phyloP scores from a whole-genome alignment of 345 rosid genomes.

The Hevea brasiliensis region DNA sequence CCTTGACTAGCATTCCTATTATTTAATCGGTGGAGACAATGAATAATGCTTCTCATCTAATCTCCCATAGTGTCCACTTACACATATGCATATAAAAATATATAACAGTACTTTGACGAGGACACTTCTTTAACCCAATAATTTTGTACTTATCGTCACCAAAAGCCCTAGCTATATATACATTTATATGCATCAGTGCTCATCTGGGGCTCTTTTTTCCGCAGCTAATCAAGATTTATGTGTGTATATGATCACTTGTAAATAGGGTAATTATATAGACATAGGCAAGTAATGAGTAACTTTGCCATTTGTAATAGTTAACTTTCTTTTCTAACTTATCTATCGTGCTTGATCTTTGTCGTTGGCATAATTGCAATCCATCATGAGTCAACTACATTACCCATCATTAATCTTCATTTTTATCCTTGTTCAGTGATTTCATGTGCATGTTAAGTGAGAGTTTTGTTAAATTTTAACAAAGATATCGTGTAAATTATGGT shows the following conservation, averaged over 20 bases:
- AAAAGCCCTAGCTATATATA: neutral
- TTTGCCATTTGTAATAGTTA: neutral
- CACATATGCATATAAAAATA: neutral
- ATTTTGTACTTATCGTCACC: neutral
- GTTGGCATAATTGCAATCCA: neutral
- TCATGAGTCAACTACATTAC: neutral
- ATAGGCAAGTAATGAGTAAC: neutral
- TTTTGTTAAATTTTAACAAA: too few species aligned
- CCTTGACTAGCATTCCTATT: conserved; percentile 27
- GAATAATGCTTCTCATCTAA: conserved; percentile 17
- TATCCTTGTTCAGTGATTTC: neutral
- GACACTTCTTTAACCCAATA: neutral
- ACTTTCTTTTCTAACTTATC: neutral
- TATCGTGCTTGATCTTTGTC: too few species aligned
- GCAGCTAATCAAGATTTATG: neutral
- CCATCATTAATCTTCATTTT: neutral
- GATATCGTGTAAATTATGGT: too few species aligned
- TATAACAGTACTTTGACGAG: neutral
- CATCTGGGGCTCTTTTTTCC: neutral
- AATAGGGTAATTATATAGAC: neutral
- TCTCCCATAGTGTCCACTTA: conserved; percentile 6
- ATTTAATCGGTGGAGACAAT: conserved; percentile 27
- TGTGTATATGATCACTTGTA: too few species aligned
- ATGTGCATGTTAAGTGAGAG: neutral
- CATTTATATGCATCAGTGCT: too few species aligned